Evolutionary conservation across 192 early-diverging fungal genomes (phyloP), one percentile per base, ranked within the genome.

Genomic region (Lunasporangiospora selenospora): DNA sequence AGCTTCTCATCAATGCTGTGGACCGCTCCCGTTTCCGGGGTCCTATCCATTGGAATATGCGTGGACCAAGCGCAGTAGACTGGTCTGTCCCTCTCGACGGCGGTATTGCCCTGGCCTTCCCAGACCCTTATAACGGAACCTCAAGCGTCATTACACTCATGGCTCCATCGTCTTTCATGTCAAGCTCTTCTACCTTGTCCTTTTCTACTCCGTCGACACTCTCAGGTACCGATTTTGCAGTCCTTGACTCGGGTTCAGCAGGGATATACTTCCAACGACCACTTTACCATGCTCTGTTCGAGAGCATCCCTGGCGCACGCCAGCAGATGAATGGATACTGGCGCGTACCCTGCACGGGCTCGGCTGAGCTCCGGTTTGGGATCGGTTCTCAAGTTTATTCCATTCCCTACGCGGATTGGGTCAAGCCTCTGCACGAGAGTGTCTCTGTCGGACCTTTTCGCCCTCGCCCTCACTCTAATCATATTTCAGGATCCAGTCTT

Each of bases 161-260:
- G 12, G 36, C 29, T n/a, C 11, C 4, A 47, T 26, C 6, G 15
- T n/a, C 8, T 12, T 23, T 3, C 26, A 6, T 6, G 3, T 11
- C 12, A n/a, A 27, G 4, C n/a, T 8, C 30, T 0, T 5, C 1
- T 2, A 49, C 33, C 18, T 9, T 46, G 19, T 19, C 33, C 53
- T n/a, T 15, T 24, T 41, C 1, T 10, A 36, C 13, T 12, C 40
- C 55, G 16, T 41, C 33, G 21, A 21, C 5, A 15, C 32, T 62
- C 15, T 61, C 55, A 0, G 48, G 21, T n/a, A 63, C 60, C 0
- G 60, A 52, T 21, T 73, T 53, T 58, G 69, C 69, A 18, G 69
- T 73, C 12, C 38, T 73, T 3, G 69, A 73, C 26, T 73, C 69
- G 26, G 69, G 69, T 1, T 73, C 69, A 5, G 60, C 62, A 26